phyloP scores from a whole-genome alignment of 176 grass and related monocot genomes.

The Oryza meridionalis region DNA sequence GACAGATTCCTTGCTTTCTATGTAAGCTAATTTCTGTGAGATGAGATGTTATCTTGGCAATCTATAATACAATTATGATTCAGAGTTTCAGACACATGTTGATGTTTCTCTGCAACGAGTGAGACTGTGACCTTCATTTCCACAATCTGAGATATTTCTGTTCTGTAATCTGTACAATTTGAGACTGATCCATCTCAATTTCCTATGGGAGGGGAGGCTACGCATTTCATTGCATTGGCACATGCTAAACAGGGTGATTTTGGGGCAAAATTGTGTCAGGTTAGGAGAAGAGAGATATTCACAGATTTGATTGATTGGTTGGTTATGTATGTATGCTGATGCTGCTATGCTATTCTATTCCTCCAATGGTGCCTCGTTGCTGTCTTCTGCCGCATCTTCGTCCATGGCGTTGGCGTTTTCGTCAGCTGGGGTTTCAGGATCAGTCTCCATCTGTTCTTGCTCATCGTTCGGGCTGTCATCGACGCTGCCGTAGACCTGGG shows the following conservation, averaged over 20 bases:
- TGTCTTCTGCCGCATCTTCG: constrained; percentile 36
- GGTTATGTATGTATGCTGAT: neutral
- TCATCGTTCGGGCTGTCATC: constrained; percentile 46
- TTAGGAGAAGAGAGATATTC: constrained; percentile 9
- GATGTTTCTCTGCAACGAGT: constrained; percentile 22
- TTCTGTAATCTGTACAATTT: neutral
- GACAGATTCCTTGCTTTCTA: neutral
- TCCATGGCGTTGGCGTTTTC: constrained; percentile 51
- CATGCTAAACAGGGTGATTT: neutral
- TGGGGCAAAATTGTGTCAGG: neutral
- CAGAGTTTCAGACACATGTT: constrained; percentile 7
- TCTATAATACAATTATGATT: neutral
- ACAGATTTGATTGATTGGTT: neutral
- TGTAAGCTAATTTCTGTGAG: constrained; percentile 1
- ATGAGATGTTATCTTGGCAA: neutral
- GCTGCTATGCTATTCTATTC: constrained; percentile 18
- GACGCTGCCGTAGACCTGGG: constrained; percentile 63
- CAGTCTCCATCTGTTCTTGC: constrained; percentile 42
- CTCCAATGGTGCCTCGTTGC: constrained; percentile 31
- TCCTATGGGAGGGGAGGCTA: neutral
- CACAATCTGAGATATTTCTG: neutral
- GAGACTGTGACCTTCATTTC: neutral
- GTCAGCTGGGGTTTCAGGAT: constrained; percentile 6
- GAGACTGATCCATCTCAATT: neutral
- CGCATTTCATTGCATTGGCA: constrained; percentile 9